These are phyloP conservation scores for Trichophaea hybrida DNA, from an alignment of 2,329 filamentous ascomycete species.

Conservation along the genomic window DNA sequence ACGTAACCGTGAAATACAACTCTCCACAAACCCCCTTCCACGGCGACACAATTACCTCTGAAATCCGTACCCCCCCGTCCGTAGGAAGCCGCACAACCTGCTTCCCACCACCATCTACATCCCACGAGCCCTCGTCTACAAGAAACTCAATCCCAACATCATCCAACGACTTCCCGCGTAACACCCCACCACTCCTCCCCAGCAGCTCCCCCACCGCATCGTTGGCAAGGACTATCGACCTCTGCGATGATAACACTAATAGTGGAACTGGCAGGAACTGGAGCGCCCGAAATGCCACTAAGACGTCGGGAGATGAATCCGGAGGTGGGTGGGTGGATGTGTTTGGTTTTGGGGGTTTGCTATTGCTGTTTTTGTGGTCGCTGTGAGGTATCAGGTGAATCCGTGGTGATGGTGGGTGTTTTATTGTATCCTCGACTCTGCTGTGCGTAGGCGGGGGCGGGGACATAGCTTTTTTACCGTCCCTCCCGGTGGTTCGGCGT, in stretches of 20 bases:
- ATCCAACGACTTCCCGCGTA: slow-evolving; percentile 31
- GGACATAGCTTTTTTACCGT: no score
- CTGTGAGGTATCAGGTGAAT: no score
- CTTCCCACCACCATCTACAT: neutral
- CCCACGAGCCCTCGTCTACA: slow-evolving; percentile 10
- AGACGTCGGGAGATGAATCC: neutral
- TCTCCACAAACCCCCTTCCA: slow-evolving; percentile 14
- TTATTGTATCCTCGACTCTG: no score
- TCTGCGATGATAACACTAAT: slow-evolving; percentile 49
- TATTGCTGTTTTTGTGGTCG: no score
- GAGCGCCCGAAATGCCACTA: slow-evolving; percentile 50
- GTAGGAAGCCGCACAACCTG: neutral
- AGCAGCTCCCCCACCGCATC: slow-evolving; percentile 59
- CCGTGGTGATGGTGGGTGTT: no score
- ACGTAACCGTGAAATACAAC: slow-evolving; percentile 1
- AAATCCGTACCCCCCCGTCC: neutral
- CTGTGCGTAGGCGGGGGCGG: no score
- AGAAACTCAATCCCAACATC: slow-evolving; percentile 11
- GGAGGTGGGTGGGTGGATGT: no score
- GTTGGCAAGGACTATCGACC: slow-evolving; percentile 59
- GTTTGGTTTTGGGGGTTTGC: no score
- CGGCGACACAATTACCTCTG: slow-evolving; percentile 1
- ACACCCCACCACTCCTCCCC: slow-evolving; percentile 29
- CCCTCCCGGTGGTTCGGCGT: no score
- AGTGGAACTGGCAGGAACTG: slow-evolving; percentile 62